phyloP scores from a whole-genome alignment of 2,329 filamentous ascomycete species.

The Alternaria sp. region DNA sequence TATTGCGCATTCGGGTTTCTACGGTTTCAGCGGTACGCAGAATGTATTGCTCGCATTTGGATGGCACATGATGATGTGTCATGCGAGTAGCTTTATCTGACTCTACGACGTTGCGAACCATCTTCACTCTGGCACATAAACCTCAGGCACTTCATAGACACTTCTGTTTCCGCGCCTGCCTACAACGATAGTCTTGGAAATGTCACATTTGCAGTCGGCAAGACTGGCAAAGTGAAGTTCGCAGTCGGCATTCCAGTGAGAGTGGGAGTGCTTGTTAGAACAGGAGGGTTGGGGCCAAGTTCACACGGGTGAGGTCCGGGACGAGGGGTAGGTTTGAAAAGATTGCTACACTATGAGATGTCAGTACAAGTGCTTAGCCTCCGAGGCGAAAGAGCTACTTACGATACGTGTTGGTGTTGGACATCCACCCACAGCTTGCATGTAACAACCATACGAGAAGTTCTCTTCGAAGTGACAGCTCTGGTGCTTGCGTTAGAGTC shows the following conservation, averaged over 20 bases:
- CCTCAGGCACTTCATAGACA: not conserved
- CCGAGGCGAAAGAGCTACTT: constrained; percentile 11
- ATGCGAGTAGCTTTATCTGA: not conserved
- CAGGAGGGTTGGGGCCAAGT: constrained; percentile 21
- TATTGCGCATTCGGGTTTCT: not conserved
- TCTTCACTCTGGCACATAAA: not conserved
- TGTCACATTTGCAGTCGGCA: constrained; percentile 9
- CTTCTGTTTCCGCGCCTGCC: not conserved
- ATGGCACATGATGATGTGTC: not conserved
- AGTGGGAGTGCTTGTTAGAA: constrained; percentile 3
- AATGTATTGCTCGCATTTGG: not conserved
- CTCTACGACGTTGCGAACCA: not conserved
- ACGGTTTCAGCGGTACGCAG: not conserved
- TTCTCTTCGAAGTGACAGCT: constrained; percentile 42
- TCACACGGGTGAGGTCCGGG: constrained; percentile 42
- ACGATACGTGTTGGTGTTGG: constrained; percentile 39
- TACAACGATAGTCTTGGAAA: not conserved
- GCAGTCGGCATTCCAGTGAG: constrained; percentile 9
- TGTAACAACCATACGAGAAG: constrained; percentile 42
- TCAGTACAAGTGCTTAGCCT: not conserved
- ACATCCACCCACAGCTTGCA: constrained; percentile 36
- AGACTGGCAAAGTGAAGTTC: constrained; percentile 10
- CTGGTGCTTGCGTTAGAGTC: constrained; percentile 21
- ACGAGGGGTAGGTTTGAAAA: constrained; percentile 34
- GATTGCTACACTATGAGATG: constrained; percentile 30